Evolutionary conservation across 352 stramenopile genomes (phyloP).

Genomic region (Halophytophthora batemanensis): DNA sequence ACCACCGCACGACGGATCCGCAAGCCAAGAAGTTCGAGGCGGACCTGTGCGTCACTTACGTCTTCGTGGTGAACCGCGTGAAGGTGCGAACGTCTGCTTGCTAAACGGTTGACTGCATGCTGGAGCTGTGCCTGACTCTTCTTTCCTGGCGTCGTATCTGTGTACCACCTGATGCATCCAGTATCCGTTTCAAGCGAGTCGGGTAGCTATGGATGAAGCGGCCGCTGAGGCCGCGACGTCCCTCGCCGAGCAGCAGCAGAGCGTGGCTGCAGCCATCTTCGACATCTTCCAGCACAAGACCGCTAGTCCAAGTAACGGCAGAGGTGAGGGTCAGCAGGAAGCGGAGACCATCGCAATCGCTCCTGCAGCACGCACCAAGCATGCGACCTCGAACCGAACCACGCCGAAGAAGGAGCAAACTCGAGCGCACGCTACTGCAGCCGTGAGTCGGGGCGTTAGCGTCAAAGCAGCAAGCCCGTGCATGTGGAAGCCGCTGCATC

Average conservation of each 20-base stretch:
- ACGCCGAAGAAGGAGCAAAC: constrained; percentile 2
- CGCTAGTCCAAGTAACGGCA: constrained; percentile 4
- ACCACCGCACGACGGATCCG: constrained; percentile 86
- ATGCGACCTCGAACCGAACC: too few relatives aligned
- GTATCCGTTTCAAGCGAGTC: constrained; percentile 34
- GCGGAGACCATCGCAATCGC: neutral
- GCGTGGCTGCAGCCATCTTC: constrained; percentile 27
- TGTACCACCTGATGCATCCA: constrained; percentile 6
- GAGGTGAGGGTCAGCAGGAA: neutral
- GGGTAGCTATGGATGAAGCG: constrained; percentile 13
- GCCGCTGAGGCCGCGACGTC: constrained; percentile 11
- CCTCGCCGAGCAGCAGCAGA: constrained; percentile 18
- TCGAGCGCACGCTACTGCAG: neutral
- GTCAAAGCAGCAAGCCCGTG: neutral
- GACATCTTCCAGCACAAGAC: constrained; percentile 22
- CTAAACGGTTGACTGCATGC: neutral
- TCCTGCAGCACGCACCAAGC: neutral
- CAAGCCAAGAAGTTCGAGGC: constrained; percentile 83
- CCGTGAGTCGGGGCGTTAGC: neutral
- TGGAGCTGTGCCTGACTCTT: neutral
- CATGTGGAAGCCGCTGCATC: constrained; percentile 31
- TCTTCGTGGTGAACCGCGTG: constrained; percentile 80
- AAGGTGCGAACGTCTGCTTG: constrained; percentile 37
- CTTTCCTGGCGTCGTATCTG: constrained; percentile 3
- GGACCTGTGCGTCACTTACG: constrained; percentile 79